Base-by-base conservation (phyloP, 2,329 filamentous ascomycete species). In the Colletotrichum sp. region DNA sequence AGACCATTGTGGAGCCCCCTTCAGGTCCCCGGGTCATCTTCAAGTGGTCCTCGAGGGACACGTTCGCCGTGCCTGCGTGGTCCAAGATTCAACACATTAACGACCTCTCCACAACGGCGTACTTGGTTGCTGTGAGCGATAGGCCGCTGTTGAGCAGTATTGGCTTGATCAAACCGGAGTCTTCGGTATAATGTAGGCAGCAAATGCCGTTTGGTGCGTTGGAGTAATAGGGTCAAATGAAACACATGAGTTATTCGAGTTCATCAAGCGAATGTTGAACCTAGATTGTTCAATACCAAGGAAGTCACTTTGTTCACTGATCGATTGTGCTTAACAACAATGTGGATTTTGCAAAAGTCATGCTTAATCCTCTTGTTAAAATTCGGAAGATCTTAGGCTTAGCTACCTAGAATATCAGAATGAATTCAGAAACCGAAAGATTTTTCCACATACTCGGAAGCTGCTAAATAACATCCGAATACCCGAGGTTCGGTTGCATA, bases 31-130 rank as follows among this genome's bases (percentile, higher is more conserved):
- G 82, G 5, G 78, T 83, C 66, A 82, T 80, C 5, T 82, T 88
- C 34, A 70, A 73, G 2, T 91, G 90, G 89, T 83, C 84, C 52
- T 77, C 83, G 11, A 84, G 86, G 0, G 90, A 91, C 78, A 91
- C 88, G 0, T 91, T 91, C 79, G 88, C 86, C 30, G 82, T 91
- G 3, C 89, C 90, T 1, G 82, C 88, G 0, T 91, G 90, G 89
- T 84, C 87, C 34, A 84, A 81, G 72, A 85, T 89, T 55, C 84
- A 87, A 79, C 89, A 90, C 78, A 82, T 87, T 2, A 85, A 85
- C 48, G 80, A 81, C 65, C 61, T 34, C 9, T 81, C 80, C 0
- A 25, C 60, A 0, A 79, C 71, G 0, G 83, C 83, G 4, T 85
- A 85, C 16, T 75, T 86, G 1, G 81, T 86, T 2, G 84, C 82